Conservation (phyloP, 2,329 filamentous ascomycete genomes). For the Paracorniculantispora psalliotae region DNA sequence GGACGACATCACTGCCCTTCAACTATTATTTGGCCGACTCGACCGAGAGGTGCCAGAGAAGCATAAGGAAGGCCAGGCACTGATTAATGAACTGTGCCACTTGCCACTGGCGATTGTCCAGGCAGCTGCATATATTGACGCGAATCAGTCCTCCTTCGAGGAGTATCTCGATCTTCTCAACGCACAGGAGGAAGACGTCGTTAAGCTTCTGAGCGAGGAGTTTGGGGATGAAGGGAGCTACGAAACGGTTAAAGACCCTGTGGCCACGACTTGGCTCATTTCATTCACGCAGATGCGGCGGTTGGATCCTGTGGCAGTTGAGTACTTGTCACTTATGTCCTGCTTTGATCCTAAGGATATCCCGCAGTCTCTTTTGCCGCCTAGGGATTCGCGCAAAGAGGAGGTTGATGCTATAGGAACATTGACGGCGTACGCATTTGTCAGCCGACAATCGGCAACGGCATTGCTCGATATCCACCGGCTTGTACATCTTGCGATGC, state of each 20-base stretch:
- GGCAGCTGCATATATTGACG: slow-evolving; percentile 35
- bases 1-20: background rate
- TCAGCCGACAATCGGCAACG: slow-evolving; percentile 22
- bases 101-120: slow-evolving; percentile 34
- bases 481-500: slow-evolving; percentile 29
- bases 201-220: slow-evolving; percentile 19
- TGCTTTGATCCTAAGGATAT: slow-evolving; percentile 36
- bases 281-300: slow-evolving; percentile 34
- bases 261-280: slow-evolving; percentile 34
- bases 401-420: slow-evolving; percentile 25
- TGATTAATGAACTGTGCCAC: slow-evolving; percentile 20
- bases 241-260: slow-evolving; percentile 27
- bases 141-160: slow-evolving; percentile 18
- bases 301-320: slow-evolving; percentile 26
- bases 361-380: slow-evolving; percentile 29
- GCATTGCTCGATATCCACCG: slow-evolving; percentile 28
- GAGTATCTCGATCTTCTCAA: slow-evolving; percentile 30
- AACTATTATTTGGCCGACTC: slow-evolving; percentile 1
- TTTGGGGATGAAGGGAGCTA: slow-evolving; percentile 32
- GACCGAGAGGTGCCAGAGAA: background rate
- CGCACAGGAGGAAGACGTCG: slow-evolving; percentile 26
- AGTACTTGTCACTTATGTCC: slow-evolving; percentile 36
- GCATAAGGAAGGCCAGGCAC: background rate
- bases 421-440: slow-evolving; percentile 28
- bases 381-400: slow-evolving; percentile 12